Evolutionary conservation across 306 rosid species (phyloP).

Genomic region (Pterocarpus macrocarpus): DNA sequence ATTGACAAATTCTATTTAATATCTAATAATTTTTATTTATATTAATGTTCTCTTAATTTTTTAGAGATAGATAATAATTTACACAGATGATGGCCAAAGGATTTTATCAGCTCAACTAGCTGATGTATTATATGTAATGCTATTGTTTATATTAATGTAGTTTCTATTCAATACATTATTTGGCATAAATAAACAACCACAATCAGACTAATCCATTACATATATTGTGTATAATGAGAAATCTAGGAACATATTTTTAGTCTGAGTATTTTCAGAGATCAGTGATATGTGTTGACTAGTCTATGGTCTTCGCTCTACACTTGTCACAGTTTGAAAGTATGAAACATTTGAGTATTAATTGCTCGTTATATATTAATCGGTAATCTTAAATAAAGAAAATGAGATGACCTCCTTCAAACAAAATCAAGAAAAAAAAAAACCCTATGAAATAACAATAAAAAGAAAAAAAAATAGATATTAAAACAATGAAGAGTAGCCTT

Average conservation of each 20-base stretch:
- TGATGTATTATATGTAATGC: too few species aligned
- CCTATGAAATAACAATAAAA: neutral
- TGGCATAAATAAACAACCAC: too few species aligned
- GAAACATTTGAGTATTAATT: neutral
- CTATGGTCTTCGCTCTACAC: neutral
- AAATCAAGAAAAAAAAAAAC: neutral
- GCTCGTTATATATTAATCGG: neutral
- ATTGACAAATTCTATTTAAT: too few species aligned
- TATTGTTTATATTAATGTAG: too few species aligned
- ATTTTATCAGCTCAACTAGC: too few species aligned
- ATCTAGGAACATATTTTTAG: neutral
- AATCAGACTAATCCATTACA: too few species aligned
- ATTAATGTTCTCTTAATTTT: neutral
- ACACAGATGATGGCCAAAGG: too few species aligned
- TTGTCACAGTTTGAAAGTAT: neutral
- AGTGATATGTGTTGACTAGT: neutral
- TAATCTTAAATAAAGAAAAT: slow-evolving; percentile 19
- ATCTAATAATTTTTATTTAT: neutral
- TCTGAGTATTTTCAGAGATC: too few species aligned
- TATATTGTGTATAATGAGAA: too few species aligned
- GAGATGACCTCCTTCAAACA: neutral
- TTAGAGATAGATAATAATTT: too few species aligned
- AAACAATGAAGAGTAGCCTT: slow-evolving; percentile 22
- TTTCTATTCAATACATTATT: too few species aligned
- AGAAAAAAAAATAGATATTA: neutral